Evolutionary conservation across 106 monocot genomes (phyloP).

Genomic region (Ottelia alismoides): DNA sequence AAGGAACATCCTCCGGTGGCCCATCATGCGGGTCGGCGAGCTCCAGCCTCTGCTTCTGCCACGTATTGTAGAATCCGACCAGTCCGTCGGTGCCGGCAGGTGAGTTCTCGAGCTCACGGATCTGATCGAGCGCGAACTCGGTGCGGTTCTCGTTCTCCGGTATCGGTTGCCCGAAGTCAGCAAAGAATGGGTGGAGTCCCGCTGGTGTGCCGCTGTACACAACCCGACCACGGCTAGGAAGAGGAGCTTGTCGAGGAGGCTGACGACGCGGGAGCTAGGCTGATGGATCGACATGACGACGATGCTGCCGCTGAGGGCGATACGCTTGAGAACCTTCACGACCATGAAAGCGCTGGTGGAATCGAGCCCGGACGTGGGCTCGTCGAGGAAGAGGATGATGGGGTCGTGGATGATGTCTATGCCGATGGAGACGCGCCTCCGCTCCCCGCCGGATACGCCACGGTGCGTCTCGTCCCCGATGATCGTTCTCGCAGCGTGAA

Average conservation of each 20-base stretch:
- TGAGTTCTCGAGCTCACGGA: constrained; percentile 49
- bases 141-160: constrained; percentile 39
- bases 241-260: constrained; percentile 55
- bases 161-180: constrained; percentile 61
- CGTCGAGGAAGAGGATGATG: constrained; percentile 81
- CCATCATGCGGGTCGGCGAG: constrained; percentile 13
- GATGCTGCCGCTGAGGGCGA: constrained; percentile 64
- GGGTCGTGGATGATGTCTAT: constrained; percentile 94
- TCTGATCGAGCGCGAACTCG: constrained; percentile 28
- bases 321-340: constrained; percentile 60
- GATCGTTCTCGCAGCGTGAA: constrained; percentile 32
- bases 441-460: constrained; percentile 75
- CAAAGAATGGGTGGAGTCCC: constrained; percentile 38
- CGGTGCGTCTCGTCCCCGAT: constrained; percentile 60
- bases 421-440: constrained; percentile 75
- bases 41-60: constrained; percentile 16
- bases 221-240: constrained; percentile 41
- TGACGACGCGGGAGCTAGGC: constrained; percentile 58
- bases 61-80: constrained; percentile 41
- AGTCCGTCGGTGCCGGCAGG: constrained; percentile 23
- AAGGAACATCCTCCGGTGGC: constrained; percentile 21
- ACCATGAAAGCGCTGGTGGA: constrained; percentile 90
- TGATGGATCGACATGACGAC: constrained; percentile 80
- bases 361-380: constrained; percentile 87
- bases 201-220: constrained; percentile 39